A percentile compares a stretch with the other conserved stretches of the same genome.
These are phyloP conservation scores for Gynochthodes officinalis DNA, from an alignment of 257 asterid genomes.

Conservation along the genomic window DNA sequence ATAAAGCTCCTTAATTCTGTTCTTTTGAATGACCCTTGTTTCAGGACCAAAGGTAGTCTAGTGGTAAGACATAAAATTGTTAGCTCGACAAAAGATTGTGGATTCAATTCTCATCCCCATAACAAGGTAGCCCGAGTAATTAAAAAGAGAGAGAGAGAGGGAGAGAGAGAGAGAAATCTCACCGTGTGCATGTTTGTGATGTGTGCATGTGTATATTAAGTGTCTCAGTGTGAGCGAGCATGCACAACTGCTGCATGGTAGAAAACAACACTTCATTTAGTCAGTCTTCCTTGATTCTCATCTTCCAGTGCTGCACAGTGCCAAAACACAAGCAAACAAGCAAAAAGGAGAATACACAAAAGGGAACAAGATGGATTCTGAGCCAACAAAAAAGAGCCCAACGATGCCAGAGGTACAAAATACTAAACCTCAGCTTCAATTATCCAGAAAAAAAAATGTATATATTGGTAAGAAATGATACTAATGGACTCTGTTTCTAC, in stretches of 20 bases:
- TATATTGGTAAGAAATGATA: conserved; percentile 9
- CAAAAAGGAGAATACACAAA: conserved; percentile 29
- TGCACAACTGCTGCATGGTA: conserved; percentile 35
- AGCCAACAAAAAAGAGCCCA: conserved; percentile 44
- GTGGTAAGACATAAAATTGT: background rate
- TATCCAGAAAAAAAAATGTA: conserved; percentile 8
- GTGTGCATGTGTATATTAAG: background rate
- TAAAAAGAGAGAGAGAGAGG: too few relatives aligned
- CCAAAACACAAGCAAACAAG: conserved; percentile 33
- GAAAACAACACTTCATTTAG: conserved; percentile 7
- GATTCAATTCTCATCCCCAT: too few relatives aligned
- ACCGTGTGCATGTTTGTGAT: too few relatives aligned
- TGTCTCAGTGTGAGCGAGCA: conserved; percentile 1
- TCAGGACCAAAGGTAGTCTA: background rate
- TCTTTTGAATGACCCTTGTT: conserved; percentile 23
- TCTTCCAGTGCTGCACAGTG: conserved; percentile 8
- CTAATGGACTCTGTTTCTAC: conserved; percentile 2
- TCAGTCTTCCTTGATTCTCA: background rate
- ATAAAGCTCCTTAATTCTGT: conserved; percentile 34
- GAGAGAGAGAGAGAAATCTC: too few relatives aligned
- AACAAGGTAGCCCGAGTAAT: too few relatives aligned
- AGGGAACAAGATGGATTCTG: conserved; percentile 47
- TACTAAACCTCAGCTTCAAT: conserved; percentile 26
- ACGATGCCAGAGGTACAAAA: conserved; percentile 60
- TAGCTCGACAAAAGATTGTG: too few relatives aligned